phyloP scores from a whole-genome alignment of 2,329 filamentous ascomycete genomes.

The Didymellaceae sp. region DNA sequence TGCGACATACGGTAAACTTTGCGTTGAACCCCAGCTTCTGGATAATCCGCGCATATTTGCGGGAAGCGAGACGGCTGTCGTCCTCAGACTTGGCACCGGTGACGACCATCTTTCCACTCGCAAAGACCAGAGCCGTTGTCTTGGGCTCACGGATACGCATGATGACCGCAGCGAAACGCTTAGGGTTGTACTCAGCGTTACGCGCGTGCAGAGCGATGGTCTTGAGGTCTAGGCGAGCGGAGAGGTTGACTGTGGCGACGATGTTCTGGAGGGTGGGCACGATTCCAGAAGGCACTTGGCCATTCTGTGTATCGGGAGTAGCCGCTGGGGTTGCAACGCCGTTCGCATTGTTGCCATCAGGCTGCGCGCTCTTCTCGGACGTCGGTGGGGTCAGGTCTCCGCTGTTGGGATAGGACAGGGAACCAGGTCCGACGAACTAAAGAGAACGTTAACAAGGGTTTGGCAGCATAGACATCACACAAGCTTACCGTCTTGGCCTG shows the following conservation, averaged over 20 bases:
- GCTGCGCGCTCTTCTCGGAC: conserved; percentile 70
- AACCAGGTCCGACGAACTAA: conserved; percentile 81
- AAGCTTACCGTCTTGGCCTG: conserved; percentile 78
- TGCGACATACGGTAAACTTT: conserved; percentile 75
- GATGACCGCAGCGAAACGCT: conserved; percentile 99
- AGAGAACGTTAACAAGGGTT: conserved; percentile 31
- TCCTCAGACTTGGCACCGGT: conserved; percentile 98
- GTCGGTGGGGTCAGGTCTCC: conserved; percentile 83
- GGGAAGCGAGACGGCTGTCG: conserved; percentile 93
- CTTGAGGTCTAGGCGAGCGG: conserved; percentile 97
- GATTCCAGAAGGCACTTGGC: conserved; percentile 67
- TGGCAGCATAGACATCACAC: conserved; percentile 29
- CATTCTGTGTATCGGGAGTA: conserved; percentile 80
- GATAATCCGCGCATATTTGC: conserved; percentile 98
- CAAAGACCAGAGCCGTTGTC: conserved; percentile 97
- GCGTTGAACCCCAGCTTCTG: conserved; percentile 99
- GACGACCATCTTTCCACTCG: conserved; percentile 98
- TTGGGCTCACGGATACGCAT: conserved; percentile 99
- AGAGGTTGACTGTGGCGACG: conserved; percentile 98
- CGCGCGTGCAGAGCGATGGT: conserved; percentile 97
- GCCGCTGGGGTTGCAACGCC: conserved; percentile 90
- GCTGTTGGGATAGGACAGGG: conserved; percentile 85
- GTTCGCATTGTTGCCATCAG: conserved; percentile 58
- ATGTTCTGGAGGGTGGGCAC: conserved; percentile 72
- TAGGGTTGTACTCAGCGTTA: conserved; percentile 98